These are phyloP conservation scores for Circinella umbellata DNA, from an alignment of 371 early-diverging fungal species.

Conservation along the genomic window DNA sequence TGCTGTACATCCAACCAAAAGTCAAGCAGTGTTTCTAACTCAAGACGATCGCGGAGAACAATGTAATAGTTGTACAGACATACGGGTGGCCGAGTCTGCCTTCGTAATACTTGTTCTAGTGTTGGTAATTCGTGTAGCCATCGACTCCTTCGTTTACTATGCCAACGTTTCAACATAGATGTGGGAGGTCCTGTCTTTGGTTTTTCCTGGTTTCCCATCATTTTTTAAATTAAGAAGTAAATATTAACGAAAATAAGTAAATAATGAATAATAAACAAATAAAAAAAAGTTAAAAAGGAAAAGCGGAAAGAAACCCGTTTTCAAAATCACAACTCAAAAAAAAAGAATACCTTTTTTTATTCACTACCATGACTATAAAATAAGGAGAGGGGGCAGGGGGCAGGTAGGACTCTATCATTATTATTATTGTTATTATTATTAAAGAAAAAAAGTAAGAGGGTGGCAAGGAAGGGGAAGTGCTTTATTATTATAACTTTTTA, in stretches of 20 bases:
- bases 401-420: too few species aligned
- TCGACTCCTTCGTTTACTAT: not conserved
- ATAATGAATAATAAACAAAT: not conserved
- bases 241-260: not conserved
- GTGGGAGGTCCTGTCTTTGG: slow-evolving; percentile 11
- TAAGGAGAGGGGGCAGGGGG: not conserved
- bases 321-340: not conserved
- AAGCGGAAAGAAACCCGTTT: not conserved
- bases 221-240: not conserved
- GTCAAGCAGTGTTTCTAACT: slow-evolving; percentile 59
- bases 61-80: slow-evolving; percentile 73
- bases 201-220: not conserved
- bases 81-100: slow-evolving; percentile 68
- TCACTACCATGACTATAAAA: not conserved
- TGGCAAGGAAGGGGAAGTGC: too few species aligned
- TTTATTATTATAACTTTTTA: too few species aligned
- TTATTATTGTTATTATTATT: too few species aligned
- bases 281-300: not conserved
- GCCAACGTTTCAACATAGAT: slow-evolving; percentile 6
- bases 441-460: too few species aligned
- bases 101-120: slow-evolving; percentile 59
- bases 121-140: slow-evolving; percentile 43
- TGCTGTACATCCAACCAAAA: slow-evolving; percentile 74
- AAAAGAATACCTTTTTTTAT: not conserved
- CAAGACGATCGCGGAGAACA: slow-evolving; percentile 61